Conservation (phyloP, 1,284 basidiomycete genomes). For the Cutaneotrichosporon cutaneum region DNA sequence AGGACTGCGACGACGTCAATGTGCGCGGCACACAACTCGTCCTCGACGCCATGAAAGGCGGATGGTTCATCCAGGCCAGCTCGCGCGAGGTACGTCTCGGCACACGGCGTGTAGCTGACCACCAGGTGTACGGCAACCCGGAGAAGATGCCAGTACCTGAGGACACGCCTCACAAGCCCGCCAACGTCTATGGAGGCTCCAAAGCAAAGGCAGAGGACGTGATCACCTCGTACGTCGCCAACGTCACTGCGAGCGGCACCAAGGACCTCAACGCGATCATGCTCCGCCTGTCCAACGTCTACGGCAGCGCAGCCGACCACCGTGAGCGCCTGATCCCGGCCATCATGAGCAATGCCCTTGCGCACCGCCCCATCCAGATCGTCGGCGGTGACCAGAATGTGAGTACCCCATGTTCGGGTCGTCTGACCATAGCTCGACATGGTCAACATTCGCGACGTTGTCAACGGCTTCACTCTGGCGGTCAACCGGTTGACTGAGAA, state of each 20-base stretch:
- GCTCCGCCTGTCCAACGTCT: conserved; percentile 38
- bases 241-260: conserved; percentile 1
- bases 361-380: conserved; percentile 39
- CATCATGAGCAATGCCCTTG: conserved; percentile 34
- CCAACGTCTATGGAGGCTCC: conserved; percentile 37
- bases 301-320: conserved; percentile 36
- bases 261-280: conserved; percentile 28
- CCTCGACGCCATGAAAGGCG: conserved; percentile 24
- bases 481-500: conserved; percentile 21
- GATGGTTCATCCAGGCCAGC: conserved; percentile 43
- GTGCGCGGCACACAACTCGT: conserved; percentile 34
- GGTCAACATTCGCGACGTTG: conserved; percentile 38
- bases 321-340: conserved; percentile 36
- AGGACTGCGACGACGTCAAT: conserved; percentile 41
- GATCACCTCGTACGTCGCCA: conserved; percentile 18
- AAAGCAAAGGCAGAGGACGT: conserved; percentile 33
- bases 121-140: conserved; percentile 33
- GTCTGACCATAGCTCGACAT: conserved; percentile 27
- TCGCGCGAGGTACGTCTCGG: conserved; percentile 26
- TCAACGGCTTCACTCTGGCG: conserved; percentile 32
- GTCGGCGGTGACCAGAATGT: conserved; percentile 41
- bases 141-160: conserved; percentile 30
- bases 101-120: not conserved
- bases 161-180: conserved; percentile 26
- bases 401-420: not conserved